Evolutionary conservation across 768 basidiomycete species (phyloP), one percentile per base, ranked within the genome.

Genomic region (Auriscalpium microsporum): DNA sequence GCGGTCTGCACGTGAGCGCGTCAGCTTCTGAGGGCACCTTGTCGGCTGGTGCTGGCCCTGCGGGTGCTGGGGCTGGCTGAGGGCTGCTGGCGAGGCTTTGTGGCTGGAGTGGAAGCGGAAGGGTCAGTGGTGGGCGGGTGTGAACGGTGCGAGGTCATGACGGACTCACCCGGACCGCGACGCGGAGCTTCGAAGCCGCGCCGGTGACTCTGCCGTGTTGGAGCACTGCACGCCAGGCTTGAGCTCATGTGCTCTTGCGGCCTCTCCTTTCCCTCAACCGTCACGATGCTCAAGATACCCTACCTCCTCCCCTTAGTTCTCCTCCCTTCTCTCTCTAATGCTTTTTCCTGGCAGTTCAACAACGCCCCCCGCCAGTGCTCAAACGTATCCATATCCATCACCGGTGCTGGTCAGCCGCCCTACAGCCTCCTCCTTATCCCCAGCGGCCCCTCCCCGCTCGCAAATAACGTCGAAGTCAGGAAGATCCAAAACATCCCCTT

Each of bases 381-480:
- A 44, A 79, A 82, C 60, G 74, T 90, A 44, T 77, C 80, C 44
- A 68, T 90, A 21, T 56, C 71, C n/a, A 71, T 88, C 50, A 68
- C 73, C 11, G 86, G 86, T 59, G 76, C 75, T 35, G 86, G 86
- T 53, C 62, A 68, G 47, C 82, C 87, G 0, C 89, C 89, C 0
- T 92, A 86, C 69, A 74, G 73, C 38, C 71, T 84, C 51, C 73
- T 90, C 19, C 69, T 90, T 51, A 71, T 90, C 38, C 89, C 89
- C 1, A 78, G 75, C 63, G 88, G 87, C 4, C 71, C 84, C 4
- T 73, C 78, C 0, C 79, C 87, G 5, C 73, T 88, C 11, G 52
- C 77, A 4, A 81, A 82, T 58, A 80, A 77, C 56, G 69, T 78
- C 35, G 89, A 92, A 66, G 83, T 76, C 21, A 76, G 88, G 33